Percentiles rank a stretch among this genome's conserved stretches.
These are phyloP conservation scores for Colletotrichum camelliae DNA, from an alignment of 2,329 filamentous ascomycete genomes.

Conservation along the genomic window DNA sequence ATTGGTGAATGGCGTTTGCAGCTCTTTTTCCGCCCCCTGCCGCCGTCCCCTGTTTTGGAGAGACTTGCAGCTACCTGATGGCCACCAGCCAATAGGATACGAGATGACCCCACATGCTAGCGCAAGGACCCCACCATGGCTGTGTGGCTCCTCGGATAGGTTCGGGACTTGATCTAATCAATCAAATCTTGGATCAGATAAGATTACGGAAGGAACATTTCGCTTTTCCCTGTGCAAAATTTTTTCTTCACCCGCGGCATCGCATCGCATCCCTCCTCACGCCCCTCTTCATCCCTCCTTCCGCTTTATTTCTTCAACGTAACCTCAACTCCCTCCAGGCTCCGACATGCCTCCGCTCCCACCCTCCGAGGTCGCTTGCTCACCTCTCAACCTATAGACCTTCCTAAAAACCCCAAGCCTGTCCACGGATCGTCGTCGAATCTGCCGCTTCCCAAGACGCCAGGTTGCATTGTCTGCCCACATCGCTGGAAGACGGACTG, in stretches of 20 bases:
- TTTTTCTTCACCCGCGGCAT: neutral
- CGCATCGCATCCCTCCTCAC: neutral
- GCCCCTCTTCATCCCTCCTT: neutral
- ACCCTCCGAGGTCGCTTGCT: neutral
- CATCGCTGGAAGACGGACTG: neutral
- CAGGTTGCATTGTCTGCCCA: constrained; percentile 10
- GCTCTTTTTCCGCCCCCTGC: neutral
- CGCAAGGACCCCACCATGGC: neutral
- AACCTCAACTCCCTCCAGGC: neutral
- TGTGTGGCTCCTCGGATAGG: neutral
- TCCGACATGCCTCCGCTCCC: neutral
- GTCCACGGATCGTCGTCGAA: neutral
- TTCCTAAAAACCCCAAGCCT: neutral
- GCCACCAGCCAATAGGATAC: neutral
- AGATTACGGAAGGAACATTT: constrained; percentile 15
- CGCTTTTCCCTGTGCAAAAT: neutral
- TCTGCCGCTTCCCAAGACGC: constrained; percentile 7
- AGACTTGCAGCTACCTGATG: neutral
- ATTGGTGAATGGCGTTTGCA: constrained; percentile 5
- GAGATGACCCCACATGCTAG: neutral
- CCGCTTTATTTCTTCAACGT: constrained; percentile 3
- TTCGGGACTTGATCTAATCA: constrained; percentile 20
- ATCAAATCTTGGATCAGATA: constrained; percentile 24
- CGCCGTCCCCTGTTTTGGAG: neutral
- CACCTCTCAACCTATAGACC: neutral